Conservation (phyloP, 345 rosid species). For the Citropsis articulata region DNA sequence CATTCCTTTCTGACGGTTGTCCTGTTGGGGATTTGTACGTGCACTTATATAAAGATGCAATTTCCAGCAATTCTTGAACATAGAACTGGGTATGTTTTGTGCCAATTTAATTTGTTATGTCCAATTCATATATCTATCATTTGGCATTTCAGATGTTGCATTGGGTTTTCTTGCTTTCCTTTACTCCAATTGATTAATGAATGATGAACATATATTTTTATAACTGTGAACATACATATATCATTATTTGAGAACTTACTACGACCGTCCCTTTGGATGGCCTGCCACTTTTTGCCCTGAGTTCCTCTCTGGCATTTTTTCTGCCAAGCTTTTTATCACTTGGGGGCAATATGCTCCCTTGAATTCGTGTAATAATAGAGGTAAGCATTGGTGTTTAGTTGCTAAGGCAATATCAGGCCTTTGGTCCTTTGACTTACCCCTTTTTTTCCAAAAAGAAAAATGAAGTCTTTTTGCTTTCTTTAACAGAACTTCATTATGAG, state of each 20-base stretch:
- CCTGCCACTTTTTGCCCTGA: not conserved
- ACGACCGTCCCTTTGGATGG: not conserved
- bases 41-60: constrained; percentile 90
- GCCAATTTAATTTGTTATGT: not conserved
- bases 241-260: too few species aligned
- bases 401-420: not conserved
- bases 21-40: constrained; percentile 81
- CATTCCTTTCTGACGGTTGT: constrained; percentile 85
- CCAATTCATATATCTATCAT: not conserved
- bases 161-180: too few species aligned
- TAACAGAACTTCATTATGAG: too few species aligned
- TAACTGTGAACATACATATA: too few species aligned
- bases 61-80: constrained; percentile 90
- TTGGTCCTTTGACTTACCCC: not conserved
- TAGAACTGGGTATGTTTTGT: constrained; percentile 63
- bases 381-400: too few species aligned
- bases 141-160: not conserved
- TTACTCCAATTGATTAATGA: not conserved
- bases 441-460: too few species aligned
- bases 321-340: not conserved
- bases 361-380: too few species aligned
- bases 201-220: not conserved
- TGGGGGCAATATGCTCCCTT: too few species aligned
- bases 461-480: too few species aligned
- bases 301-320: not conserved